Evolutionary conservation across 805 yeast species (phyloP).

Genomic region (Tetrapisispora phaffii): DNA sequence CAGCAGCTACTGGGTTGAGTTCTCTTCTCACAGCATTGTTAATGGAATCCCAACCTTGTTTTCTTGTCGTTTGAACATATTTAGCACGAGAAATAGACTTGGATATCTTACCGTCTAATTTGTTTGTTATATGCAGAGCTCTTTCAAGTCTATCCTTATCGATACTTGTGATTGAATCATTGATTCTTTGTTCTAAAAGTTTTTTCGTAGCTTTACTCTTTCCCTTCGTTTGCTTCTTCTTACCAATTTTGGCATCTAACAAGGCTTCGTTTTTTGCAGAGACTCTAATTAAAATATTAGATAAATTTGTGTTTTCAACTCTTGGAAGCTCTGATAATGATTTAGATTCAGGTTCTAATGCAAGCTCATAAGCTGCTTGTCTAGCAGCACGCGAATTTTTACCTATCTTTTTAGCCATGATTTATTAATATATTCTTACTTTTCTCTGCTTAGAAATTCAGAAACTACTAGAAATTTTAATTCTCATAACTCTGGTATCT

Average conservation of each 20-base stretch:
- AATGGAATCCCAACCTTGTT: slow-evolving; percentile 64
- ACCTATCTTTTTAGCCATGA: slow-evolving; percentile 11
- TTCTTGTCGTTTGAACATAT: slow-evolving; percentile 51
- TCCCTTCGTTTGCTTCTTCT: slow-evolving; percentile 22
- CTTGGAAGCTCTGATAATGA: slow-evolving; percentile 46
- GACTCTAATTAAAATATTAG: slow-evolving; percentile 57
- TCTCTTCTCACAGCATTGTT: slow-evolving; percentile 39
- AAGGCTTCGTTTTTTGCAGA: slow-evolving; percentile 57
- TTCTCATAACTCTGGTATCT: too few relatives aligned
- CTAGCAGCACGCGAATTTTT: slow-evolving; percentile 70
- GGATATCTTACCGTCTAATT: slow-evolving; percentile 50
- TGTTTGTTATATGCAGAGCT: slow-evolving; percentile 44
- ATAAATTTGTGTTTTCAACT: slow-evolving; percentile 47
- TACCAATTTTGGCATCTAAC: slow-evolving; percentile 45
- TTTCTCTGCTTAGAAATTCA: too few relatives aligned
- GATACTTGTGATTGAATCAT: slow-evolving; percentile 22
- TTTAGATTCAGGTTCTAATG: slow-evolving; percentile 38
- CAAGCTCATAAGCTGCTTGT: slow-evolving; percentile 37
- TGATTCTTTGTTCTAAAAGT: slow-evolving; percentile 8
- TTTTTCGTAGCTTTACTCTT: slow-evolving; percentile 25
- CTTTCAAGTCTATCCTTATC: slow-evolving; percentile 37
- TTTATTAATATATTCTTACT: not conserved
- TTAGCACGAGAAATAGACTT: slow-evolving; percentile 57
- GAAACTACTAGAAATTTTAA: too few relatives aligned
- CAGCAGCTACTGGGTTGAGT: slow-evolving; percentile 2